Conservation (phyloP, 768 basidiomycete genomes). For the Galerina marginata region DNA sequence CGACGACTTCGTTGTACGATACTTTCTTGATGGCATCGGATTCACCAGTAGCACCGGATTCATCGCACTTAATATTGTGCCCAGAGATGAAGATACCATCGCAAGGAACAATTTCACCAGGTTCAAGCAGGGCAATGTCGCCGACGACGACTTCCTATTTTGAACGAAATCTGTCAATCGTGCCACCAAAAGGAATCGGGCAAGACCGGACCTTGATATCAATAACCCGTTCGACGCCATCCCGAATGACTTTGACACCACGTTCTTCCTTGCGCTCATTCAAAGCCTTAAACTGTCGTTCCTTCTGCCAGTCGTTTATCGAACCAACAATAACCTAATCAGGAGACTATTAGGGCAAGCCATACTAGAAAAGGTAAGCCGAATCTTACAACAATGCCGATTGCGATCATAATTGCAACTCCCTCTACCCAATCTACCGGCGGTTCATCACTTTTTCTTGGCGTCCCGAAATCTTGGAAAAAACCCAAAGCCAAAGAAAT, state of each 20-base stretch:
- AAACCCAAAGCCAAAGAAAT: conserved; percentile 93
- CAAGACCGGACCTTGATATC: conserved; percentile 71
- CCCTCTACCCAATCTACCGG: conserved; percentile 98
- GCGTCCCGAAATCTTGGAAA: conserved; percentile 90
- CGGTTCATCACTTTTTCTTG: conserved; percentile 61
- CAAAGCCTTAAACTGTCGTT: conserved; percentile 89
- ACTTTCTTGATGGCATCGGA: conserved; percentile 93
- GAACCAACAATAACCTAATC: conserved; percentile 86
- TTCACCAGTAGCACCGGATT: conserved; percentile 96
- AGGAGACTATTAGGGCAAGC: conserved; percentile 13
- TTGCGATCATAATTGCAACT: conserved; percentile 79
- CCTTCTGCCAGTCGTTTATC: conserved; percentile 98
- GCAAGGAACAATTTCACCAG: conserved; percentile 95
- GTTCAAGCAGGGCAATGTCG: conserved; percentile 89
- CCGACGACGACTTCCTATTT: conserved; percentile 89
- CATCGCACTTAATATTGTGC: conserved; percentile 94
- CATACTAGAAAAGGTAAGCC: background rate
- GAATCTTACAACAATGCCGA: conserved; percentile 71
- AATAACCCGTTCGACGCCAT: conserved; percentile 70
- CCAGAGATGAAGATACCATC: conserved; percentile 94
- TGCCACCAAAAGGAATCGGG: background rate
- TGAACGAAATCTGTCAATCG: conserved; percentile 18
- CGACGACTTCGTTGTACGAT: conserved; percentile 75
- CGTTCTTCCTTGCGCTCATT: conserved; percentile 98
- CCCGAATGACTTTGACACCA: conserved; percentile 81